A percentile compares a stretch with the other conserved stretches of the same genome.
These are phyloP conservation scores for Ogataea angusta DNA, from an alignment of 805 yeast species.

Conservation along the genomic window DNA sequence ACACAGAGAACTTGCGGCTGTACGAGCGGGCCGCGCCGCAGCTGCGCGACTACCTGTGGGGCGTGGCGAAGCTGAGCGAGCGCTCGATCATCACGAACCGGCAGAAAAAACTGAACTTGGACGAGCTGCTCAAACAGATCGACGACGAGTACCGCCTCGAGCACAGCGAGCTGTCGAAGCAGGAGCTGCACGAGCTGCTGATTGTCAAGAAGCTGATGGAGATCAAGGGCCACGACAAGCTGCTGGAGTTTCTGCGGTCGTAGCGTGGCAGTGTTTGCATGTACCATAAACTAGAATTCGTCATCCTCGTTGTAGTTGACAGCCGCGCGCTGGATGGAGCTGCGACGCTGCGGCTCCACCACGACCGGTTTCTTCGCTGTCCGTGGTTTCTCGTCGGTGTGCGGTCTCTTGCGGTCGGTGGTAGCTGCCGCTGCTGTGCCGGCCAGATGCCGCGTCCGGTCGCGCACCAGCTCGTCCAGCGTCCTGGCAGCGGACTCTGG, in stretches of 20 bases:
- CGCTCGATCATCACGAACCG: slow-evolving; percentile 28
- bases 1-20: slow-evolving; percentile 30
- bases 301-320: slow-evolving; percentile 33
- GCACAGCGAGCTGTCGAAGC: slow-evolving; percentile 19
- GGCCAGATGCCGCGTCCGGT: slow-evolving; percentile 13
- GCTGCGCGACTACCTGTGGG: slow-evolving; percentile 30
- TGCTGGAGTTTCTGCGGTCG: slow-evolving; percentile 53
- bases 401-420: slow-evolving; percentile 1
- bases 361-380: slow-evolving; percentile 17
- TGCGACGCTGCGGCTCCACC: slow-evolving; percentile 41
- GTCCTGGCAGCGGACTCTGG: slow-evolving; percentile 43
- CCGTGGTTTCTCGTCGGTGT: slow-evolving; percentile 27
- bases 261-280: slow-evolving; percentile 8
- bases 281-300: slow-evolving; percentile 2
- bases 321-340: slow-evolving; percentile 34
- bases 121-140: slow-evolving; percentile 44
- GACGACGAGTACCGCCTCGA: slow-evolving; percentile 23
- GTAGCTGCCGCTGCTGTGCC: background rate
- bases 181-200: slow-evolving; percentile 50
- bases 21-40: slow-evolving; percentile 27
- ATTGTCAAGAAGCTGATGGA: slow-evolving; percentile 60
- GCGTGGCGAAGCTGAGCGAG: slow-evolving; percentile 33
- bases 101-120: slow-evolving; percentile 40
- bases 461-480: slow-evolving; percentile 33
- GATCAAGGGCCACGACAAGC: slow-evolving; percentile 64